These are phyloP conservation scores for Globisporangium paroecandrum DNA, from an alignment of 352 stramenopile genomes.

Conservation along the genomic window DNA sequence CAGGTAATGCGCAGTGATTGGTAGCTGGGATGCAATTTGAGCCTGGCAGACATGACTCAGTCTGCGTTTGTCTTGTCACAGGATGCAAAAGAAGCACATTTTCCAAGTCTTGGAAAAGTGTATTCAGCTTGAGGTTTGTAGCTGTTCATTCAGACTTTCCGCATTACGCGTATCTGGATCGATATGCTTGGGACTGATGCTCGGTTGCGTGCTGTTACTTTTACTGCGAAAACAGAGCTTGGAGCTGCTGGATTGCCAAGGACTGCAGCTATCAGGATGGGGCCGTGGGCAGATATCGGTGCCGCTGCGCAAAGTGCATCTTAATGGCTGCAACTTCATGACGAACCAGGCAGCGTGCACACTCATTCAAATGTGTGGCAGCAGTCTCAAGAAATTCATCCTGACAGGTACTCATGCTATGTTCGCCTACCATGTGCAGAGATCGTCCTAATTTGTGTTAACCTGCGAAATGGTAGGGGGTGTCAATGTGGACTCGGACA, in stretches of 20 bases:
- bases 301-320: conserved; percentile 33
- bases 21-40: neutral
- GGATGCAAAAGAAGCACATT: conserved; percentile 53
- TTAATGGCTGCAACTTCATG: conserved; percentile 51
- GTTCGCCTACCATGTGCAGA: neutral
- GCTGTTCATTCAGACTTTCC: neutral
- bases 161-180: too few species aligned
- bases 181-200: too few species aligned
- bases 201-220: neutral
- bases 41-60: neutral
- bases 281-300: conserved; percentile 17
- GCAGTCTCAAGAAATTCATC: conserved; percentile 32
- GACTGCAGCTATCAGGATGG: conserved; percentile 35
- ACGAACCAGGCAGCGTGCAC: conserved; percentile 37
- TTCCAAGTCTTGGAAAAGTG: conserved; percentile 39
- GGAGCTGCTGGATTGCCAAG: conserved; percentile 56
- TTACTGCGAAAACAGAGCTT: conserved; percentile 33
- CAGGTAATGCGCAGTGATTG: conserved; percentile 25
- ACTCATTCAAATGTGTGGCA: conserved; percentile 36
- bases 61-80: conserved; percentile 11
- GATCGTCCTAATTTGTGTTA: too few species aligned
- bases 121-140: conserved; percentile 28
- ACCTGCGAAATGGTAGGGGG: conserved; percentile 23
- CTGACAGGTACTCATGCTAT: conserved; percentile 35
- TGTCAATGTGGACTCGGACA: conserved; percentile 36